These are phyloP conservation scores for Termitomyces sp. DNA, from an alignment of 1,284 basidiomycete genomes.

Conservation along the genomic window DNA sequence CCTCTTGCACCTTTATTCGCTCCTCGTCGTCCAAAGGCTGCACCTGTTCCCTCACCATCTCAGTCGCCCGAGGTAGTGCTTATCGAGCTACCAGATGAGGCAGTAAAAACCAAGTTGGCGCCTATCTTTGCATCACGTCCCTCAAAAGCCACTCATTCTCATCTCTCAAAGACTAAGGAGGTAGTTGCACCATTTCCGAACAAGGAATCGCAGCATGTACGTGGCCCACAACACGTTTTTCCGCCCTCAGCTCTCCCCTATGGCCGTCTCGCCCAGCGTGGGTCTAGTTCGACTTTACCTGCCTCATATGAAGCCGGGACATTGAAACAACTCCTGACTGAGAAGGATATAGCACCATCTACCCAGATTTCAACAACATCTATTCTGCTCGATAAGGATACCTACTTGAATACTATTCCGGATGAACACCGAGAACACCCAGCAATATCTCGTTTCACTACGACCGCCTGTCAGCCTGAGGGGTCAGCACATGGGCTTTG, in stretches of 20 bases:
- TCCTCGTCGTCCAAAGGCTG: background rate
- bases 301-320: background rate
- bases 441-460: constrained; percentile 47
- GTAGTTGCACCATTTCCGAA: constrained; percentile 44
- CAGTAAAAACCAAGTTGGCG: constrained; percentile 8
- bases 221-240: constrained; percentile 42
- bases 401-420: constrained; percentile 23
- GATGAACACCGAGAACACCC: constrained; percentile 40
- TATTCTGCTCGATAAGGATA: background rate
- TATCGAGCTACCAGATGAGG: background rate
- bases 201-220: constrained; percentile 55
- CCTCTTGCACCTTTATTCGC: constrained; percentile 29
- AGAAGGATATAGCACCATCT: background rate
- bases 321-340: background rate
- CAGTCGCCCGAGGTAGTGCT: constrained; percentile 2
- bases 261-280: constrained; percentile 16
- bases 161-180: constrained; percentile 11
- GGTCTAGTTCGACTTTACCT: background rate
- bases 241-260: constrained; percentile 16
- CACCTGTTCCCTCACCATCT: background rate
- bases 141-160: background rate
- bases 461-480: constrained; percentile 21
- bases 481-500: constrained; percentile 48
- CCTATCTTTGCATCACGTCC: constrained; percentile 2
- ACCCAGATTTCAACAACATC: too few species aligned